Percentiles rank a stretch among this genome's conserved stretches.
Conservation (phyloP, 2,329 filamentous ascomycete species). For the Hypoxylon sp. region DNA sequence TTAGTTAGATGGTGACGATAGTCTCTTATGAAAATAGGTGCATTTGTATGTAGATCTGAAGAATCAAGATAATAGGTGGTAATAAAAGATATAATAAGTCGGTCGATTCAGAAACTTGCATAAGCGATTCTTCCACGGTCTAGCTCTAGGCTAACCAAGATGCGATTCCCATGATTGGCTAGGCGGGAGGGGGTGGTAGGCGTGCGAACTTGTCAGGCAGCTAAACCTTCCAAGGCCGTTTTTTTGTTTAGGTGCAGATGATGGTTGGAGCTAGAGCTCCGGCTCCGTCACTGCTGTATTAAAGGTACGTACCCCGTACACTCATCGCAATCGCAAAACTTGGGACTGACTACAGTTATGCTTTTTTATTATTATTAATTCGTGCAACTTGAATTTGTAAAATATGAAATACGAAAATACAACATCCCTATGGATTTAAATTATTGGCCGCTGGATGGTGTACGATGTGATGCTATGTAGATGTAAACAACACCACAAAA, state of each 20-base stretch:
- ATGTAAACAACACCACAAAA: too few relatives aligned
- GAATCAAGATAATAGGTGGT: conserved; percentile 14
- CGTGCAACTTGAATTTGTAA: too few relatives aligned
- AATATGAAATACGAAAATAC: too few relatives aligned
- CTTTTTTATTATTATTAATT: too few relatives aligned
- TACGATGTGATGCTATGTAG: too few relatives aligned
- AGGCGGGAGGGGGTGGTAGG: neutral
- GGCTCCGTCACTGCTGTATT: conserved; percentile 3
- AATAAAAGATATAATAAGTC: conserved; percentile 16
- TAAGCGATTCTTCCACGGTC: conserved; percentile 21
- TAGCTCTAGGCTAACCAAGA: conserved; percentile 21
- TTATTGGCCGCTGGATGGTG: too few relatives aligned
- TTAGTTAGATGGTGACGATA: conserved; percentile 9
- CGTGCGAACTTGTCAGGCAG: conserved; percentile 13
- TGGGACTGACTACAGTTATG: too few relatives aligned
- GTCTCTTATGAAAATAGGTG: conserved; percentile 2
- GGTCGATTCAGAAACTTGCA: conserved; percentile 34
- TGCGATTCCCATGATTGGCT: conserved; percentile 21
- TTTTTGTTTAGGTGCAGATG: too few relatives aligned
- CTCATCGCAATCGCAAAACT: too few relatives aligned
- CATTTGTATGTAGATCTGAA: conserved; percentile 7
- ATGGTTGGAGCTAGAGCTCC: conserved; percentile 26
- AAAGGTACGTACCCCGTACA: too few relatives aligned
- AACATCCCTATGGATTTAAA: too few relatives aligned
- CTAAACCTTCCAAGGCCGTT: conserved; percentile 10